Percentiles rank a stretch among this genome's conserved stretches.
Evolutionary conservation across 202 grass and related monocot genomes (phyloP).

Genomic region (Hordeum pubiflorum): DNA sequence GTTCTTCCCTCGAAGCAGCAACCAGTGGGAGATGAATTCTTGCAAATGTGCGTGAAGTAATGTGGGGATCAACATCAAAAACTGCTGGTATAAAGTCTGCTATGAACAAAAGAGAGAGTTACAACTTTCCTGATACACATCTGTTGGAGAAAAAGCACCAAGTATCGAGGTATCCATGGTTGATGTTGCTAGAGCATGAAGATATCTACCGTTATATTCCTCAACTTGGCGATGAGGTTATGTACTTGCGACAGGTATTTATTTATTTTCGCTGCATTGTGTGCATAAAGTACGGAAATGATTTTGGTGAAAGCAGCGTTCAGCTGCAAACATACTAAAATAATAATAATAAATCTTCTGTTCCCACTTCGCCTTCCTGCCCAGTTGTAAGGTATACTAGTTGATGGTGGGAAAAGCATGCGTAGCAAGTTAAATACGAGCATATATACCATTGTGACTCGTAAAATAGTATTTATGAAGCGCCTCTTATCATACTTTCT

Average conservation of each 20-base stretch:
- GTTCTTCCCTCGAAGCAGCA: conserved; percentile 57
- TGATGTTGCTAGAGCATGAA: conserved; percentile 94
- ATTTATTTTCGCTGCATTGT: conserved; percentile 22
- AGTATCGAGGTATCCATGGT: conserved; percentile 49
- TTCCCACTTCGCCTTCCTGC: background rate
- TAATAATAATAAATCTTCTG: background rate
- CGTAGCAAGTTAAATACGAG: background rate
- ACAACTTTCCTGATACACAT: conserved; percentile 32
- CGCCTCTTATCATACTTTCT: conserved; percentile 23
- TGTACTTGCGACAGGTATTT: conserved; percentile 86
- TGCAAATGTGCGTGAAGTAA: conserved; percentile 21
- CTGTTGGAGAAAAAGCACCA: conserved; percentile 45
- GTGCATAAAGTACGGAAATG: background rate
- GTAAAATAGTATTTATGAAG: conserved; percentile 7
- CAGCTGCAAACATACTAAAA: background rate
- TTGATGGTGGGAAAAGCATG: background rate
- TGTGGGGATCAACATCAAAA: conserved; percentile 48
- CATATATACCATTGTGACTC: background rate
- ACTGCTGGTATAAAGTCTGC: conserved; percentile 62
- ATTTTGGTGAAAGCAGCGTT: background rate
- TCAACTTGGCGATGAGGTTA: conserved; percentile 83
- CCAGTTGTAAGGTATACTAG: conserved; percentile 1
- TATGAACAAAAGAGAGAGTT: conserved; percentile 48
- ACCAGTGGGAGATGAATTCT: conserved; percentile 57
- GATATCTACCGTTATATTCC: conserved; percentile 90